Conservation (phyloP, 352 stramenopile genomes). For the Globisporangium cederbergense region DNA sequence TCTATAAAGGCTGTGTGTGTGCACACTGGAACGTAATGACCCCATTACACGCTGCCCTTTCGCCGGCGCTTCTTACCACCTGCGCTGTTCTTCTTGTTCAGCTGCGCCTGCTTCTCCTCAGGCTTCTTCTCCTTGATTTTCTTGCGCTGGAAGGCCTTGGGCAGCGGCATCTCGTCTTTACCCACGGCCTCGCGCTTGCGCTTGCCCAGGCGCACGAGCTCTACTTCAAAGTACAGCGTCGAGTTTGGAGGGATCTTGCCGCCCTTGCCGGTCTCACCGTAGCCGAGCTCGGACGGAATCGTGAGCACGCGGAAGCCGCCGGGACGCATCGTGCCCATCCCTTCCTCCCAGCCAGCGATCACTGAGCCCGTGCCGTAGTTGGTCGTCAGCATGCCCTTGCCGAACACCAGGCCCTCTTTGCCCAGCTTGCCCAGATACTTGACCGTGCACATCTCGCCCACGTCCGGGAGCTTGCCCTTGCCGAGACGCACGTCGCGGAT, state of each 20-base stretch:
- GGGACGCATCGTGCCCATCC: slow-evolving; percentile 67
- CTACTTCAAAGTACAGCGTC: slow-evolving; percentile 78
- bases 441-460: slow-evolving; percentile 72
- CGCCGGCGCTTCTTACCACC: slow-evolving; percentile 28
- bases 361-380: slow-evolving; percentile 63
- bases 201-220: slow-evolving; percentile 74
- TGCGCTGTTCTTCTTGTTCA: neutral
- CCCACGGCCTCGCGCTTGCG: slow-evolving; percentile 55
- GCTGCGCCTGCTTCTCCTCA: slow-evolving; percentile 28
- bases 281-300: slow-evolving; percentile 66
- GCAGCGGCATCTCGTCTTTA: slow-evolving; percentile 65
- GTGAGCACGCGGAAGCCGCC: slow-evolving; percentile 52
- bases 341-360: slow-evolving; percentile 81
- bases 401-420: slow-evolving; percentile 62
- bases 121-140: slow-evolving; percentile 43
- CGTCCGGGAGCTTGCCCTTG: slow-evolving; percentile 40
- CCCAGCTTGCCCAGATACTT: slow-evolving; percentile 62
- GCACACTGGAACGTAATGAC: neutral
- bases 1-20: neutral
- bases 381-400: slow-evolving; percentile 73
- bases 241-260: slow-evolving; percentile 76
- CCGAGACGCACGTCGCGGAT: slow-evolving; percentile 56
- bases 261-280: slow-evolving; percentile 58
- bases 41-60: slow-evolving; percentile 26
- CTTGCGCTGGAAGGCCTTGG: slow-evolving; percentile 73